Evolutionary conservation across 2,329 filamentous ascomycete species (phyloP), one percentile per base, ranked within the genome.

Genomic region (Chaetoscypha palmicola): DNA sequence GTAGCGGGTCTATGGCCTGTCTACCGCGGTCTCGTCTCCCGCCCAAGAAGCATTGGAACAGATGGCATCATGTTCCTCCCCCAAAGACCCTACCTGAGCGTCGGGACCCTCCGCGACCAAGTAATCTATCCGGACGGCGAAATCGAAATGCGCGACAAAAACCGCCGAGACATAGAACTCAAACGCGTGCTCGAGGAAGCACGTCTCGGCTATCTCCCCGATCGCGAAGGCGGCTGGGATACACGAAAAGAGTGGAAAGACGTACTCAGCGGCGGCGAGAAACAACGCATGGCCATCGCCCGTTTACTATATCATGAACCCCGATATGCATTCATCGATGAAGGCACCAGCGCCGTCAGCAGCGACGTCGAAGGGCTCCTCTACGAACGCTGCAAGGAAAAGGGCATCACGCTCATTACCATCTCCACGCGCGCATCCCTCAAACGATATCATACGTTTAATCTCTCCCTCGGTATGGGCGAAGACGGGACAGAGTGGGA

Each of bases 51-150:
- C 30, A 77, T 79, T 32, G 89, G 89, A 30, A 75, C 83, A 50
- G 91, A 97, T 53, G 92, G 92, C 47, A 94, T 98, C 68, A 97
- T 98, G 90, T 97, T 98, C 67, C 74, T 98, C 9, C 92, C 92
- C 0, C 92, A 98, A 64, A 77, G 91, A 12, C 89, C 91, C 0
- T 97, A 97, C 59, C 77, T 97, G 24, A 91, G 83, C 62, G 85
- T 91, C 17, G 92, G 92, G 26, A 97, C 92, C 1, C 72, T 97
- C 8, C 83, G 92, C 20, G 94, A 98, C 58, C 94, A 98, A 67
- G 88, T 98, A 58, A 96, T 97, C 61, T 98, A 98, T 57, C 92
- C 92, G 0, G 89, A 98, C 57, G 91, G 88, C 5, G 91, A 94
- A 61, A 71, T 90, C 32, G 92, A 98, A 58, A 97, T 98, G 92